These are phyloP conservation scores for Boechera divaricarpa DNA, from an alignment of 345 rosid species.

Conservation along the genomic window DNA sequence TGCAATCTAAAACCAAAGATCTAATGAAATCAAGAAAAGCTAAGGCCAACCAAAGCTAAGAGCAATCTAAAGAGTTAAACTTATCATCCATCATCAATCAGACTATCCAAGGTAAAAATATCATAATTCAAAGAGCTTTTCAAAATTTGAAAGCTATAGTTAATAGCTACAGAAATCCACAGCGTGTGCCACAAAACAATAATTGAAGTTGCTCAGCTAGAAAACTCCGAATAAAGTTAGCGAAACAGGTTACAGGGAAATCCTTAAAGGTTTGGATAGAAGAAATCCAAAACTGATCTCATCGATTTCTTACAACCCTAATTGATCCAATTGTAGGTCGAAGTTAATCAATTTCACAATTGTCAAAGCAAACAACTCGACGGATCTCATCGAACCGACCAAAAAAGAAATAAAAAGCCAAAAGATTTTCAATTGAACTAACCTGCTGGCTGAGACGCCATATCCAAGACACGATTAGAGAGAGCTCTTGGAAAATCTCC, in stretches of 20 bases:
- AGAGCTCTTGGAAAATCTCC: slow-evolving; percentile 34
- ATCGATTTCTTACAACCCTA: slow-evolving; percentile 12
- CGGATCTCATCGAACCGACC: slow-evolving; percentile 6
- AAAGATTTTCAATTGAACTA: background rate
- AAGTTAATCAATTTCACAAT: background rate
- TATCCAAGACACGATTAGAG: slow-evolving; percentile 42
- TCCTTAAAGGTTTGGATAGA: background rate
- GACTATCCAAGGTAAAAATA: slow-evolving; percentile 2
- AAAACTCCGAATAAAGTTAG: too few relatives aligned
- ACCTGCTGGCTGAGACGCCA: slow-evolving; percentile 67
- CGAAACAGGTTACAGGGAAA: slow-evolving; percentile 2
- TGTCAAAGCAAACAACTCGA: background rate
- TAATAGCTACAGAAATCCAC: background rate
- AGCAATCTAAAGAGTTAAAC: background rate
- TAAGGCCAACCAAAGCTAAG: background rate
- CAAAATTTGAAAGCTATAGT: background rate
- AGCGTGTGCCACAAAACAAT: slow-evolving; percentile 1
- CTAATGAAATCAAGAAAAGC: background rate
- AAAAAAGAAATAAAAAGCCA: background rate
- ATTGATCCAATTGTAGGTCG: background rate
- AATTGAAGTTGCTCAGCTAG: background rate
- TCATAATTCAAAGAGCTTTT: slow-evolving; percentile 3
- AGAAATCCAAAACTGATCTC: background rate
- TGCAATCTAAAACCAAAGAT: background rate
- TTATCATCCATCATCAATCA: slow-evolving; percentile 9